Conservation (phyloP, 1,284 basidiomycete species). For the Ganoderma leucocontextum region DNA sequence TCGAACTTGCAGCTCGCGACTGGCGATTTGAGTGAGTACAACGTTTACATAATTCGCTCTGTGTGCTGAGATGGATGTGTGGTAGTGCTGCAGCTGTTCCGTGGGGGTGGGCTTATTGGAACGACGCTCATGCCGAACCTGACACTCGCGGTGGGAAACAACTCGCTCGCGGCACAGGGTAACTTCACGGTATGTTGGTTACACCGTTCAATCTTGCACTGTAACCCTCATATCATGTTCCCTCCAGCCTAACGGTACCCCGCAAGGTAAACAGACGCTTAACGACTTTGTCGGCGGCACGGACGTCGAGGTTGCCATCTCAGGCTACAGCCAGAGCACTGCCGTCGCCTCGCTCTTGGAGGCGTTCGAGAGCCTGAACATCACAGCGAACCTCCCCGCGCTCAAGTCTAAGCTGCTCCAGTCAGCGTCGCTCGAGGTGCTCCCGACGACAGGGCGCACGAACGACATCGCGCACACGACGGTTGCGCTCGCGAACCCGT, state of each 20-base stretch:
- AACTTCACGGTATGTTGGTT: constrained; percentile 52
- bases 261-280: constrained; percentile 70
- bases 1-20: constrained; percentile 71
- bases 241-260: constrained; percentile 59
- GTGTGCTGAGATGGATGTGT: background rate
- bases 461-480: constrained; percentile 75
- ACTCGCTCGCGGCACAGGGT: constrained; percentile 57
- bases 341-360: constrained; percentile 63
- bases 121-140: constrained; percentile 68
- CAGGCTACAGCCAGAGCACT: constrained; percentile 71
- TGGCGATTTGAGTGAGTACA: constrained; percentile 64
- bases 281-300: constrained; percentile 75
- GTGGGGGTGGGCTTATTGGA: constrained; percentile 60
- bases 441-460: constrained; percentile 68
- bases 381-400: constrained; percentile 70
- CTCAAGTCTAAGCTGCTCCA: constrained; percentile 66
- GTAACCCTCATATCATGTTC: background rate
- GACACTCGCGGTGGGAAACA: constrained; percentile 65
- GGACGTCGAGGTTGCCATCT: constrained; percentile 62
- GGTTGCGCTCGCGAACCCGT: constrained; percentile 75
- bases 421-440: constrained; percentile 65
- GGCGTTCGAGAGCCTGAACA: constrained; percentile 69
- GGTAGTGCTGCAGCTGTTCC: constrained; percentile 57
- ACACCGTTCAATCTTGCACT: constrained; percentile 12
- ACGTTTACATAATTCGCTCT: background rate